Base-by-base conservation (phyloP, 495 filamentous ascomycete species). In the Chaetomium fimeti region DNA sequence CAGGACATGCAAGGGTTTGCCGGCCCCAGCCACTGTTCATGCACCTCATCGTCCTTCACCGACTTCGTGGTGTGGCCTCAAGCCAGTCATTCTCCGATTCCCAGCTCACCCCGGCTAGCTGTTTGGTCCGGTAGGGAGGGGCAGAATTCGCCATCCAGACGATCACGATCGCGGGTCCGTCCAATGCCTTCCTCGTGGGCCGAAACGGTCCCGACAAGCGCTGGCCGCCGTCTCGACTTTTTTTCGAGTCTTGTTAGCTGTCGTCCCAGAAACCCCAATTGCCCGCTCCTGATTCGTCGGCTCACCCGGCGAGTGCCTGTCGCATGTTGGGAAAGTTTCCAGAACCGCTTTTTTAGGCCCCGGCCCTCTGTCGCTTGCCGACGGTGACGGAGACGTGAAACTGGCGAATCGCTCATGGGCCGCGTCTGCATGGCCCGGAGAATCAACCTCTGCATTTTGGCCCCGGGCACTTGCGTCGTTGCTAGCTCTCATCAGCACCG, bases 1-100 rank as follows among this genome's bases (percentile, higher is more conserved):
- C 77, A 71, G 69, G 61, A 36, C 68, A 72, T 76, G 75, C 73
- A 77, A 76, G 75, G 75, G 75, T 76, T 75, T 71, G 69, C 72
- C 72, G 63, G 65, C 52, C 62, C 77, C 78, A 79, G 78, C 75
- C 74, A 81, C 72, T 79, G 79, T 82, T 83, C 79, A 84, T 84
- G 82, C 82, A 84, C 58, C 78, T 81, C 78, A 80, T 81, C 75
- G 66, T 49, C 74, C 74, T 77, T 83, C 82, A 83, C 82, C 79
- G 82, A 82, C 82, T 83, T 83, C 76, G 76, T 83, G 81, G 78
- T 84, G 75, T 79, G 76, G 70, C 68, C 73, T 69, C 77, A 71
- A 77, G 77, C 81, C 81, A 83, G 77, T 83, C 78, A 69, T 74
- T 74, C 69, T 62, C 62, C 60, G 28, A 66, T 71, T 61, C 61